Base-by-base conservation (phyloP, 805 yeast species). In the Isabelozyma heimii region DNA sequence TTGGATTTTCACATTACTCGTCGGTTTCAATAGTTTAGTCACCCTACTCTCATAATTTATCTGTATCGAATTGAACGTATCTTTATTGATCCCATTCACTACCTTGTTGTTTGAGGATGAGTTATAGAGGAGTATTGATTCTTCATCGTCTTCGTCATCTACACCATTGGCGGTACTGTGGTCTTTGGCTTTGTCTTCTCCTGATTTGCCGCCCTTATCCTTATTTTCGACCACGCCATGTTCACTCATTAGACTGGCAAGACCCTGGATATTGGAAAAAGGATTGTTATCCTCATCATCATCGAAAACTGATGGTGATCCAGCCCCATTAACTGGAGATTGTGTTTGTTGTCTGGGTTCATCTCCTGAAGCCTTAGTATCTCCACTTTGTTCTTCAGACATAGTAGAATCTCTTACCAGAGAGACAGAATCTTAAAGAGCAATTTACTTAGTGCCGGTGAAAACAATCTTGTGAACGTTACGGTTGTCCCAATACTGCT, bases 251-350 rank as follows among this genome's bases (percentile, higher is more conserved):
- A 62, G 45, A 44, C 67, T 65, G 14, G 69, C 59, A 13, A 65
- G 54, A 0, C 67, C 69, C 20, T 40, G 47, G 15, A 45, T 47
- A 51, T 57, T 59, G 40, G 66, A 58, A 47, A 68, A 68, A 7
- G 76, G 77, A 51, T 67, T 71, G 55, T 72, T 72, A 50, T 72
- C 76, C 50, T 70, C 74, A 35, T 65, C 72, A 5, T 40, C 40
- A 37, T 37, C 40, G 14, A 37, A 37, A 12, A 37, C 40, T n/a
- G 40, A 37, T 12, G 12, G 40, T 5, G 40, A 37, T 12, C 20
- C 40, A 10, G 35, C 35, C 35, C 35, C 35, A 30, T 30, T 30
- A 30, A 30, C 35, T 30, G 35, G 35, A 30, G 35, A 30, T 30
- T 30, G 10, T 5, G 35, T 30, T 13, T 10, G 35, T 30, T 30